Percentiles rank a stretch among this genome's conserved stretches.
Evolutionary conservation across 2,329 filamentous ascomycete species (phyloP).

Genomic region (Boeremia lycopersici): DNA sequence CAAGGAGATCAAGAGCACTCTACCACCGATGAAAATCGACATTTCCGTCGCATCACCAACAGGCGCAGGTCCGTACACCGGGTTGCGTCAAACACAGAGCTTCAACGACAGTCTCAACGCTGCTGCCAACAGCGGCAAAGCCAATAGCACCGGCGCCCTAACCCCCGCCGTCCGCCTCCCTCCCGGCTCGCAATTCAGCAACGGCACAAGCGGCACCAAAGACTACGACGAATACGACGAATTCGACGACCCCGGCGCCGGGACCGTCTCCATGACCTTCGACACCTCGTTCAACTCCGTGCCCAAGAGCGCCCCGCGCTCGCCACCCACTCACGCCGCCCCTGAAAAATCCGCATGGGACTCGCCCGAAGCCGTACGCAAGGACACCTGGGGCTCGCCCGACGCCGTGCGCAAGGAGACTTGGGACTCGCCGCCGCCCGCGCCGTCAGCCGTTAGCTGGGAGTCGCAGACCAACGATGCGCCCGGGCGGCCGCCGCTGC

Average conservation of each 20-base stretch:
- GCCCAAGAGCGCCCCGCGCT: constrained; percentile 10
- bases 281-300: constrained; percentile 46
- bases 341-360: constrained; percentile 2
- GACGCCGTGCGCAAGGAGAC: background rate
- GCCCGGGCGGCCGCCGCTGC: constrained; percentile 38
- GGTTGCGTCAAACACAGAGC: constrained; percentile 50
- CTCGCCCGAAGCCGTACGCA: background rate
- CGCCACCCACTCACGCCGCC: constrained; percentile 4
- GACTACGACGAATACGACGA: constrained; percentile 47
- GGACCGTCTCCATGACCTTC: constrained; percentile 52
- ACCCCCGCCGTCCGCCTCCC: constrained; percentile 5
- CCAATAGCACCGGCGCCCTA: constrained; percentile 24
- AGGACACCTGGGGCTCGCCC: background rate
- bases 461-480: constrained; percentile 19
- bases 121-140: constrained; percentile 13
- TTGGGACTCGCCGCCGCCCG: background rate
- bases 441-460: background rate
- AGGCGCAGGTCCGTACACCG: constrained; percentile 27
- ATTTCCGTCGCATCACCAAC: constrained; percentile 29
- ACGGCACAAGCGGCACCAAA: constrained; percentile 20
- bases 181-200: constrained; percentile 21
- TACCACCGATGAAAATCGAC: constrained; percentile 85
- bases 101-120: constrained; percentile 46
- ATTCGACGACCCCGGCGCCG: constrained; percentile 34
- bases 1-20: constrained; percentile 82